Base-by-base conservation (phyloP, 1,284 basidiomycete species). In the Salmacisia buchloeana region DNA sequence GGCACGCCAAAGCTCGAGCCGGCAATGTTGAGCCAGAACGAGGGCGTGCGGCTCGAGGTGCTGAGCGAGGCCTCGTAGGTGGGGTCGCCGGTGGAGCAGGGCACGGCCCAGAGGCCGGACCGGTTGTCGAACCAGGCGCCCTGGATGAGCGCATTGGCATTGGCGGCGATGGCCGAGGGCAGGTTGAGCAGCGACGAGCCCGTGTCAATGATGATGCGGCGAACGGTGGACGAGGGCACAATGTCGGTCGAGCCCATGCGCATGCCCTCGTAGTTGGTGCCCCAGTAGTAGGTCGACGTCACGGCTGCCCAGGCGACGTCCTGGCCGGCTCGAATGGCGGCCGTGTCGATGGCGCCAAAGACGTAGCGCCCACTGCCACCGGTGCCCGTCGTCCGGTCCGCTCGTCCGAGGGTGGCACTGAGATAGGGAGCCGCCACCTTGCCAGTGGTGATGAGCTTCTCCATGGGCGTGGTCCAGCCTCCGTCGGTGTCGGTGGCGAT, bases 301-400 rank as follows among this genome's bases (percentile, higher is more conserved):
- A 64, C 68, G 35, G 56, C 60, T 21, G 67, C 63, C 69, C 69
- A 73, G 39, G 67, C 69, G 46, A 73, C 56, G 25, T 15, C 62
- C 59, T 69, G 38, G 57, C 68, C 69, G 3, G 57, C 52, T 21
- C 67, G 68, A n/a, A 49, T 41, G 35, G 58, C 63, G n/a, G 49
- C 59, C n/a, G 25, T 45, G 63, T 74, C 73, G 39, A 74, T 46
- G 45, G 67, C 67, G 54, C 73, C 73, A 38, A 74, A 70, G 5
- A 63, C 60, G 70, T 73, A 73, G 13, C 65, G 65, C 43, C 73
- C 73, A 61, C 73, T 71, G 23, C 71, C 71, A 39, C 67, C 67
- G 45, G 58, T 63, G 60, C 73, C 73, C 10, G 73, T 74, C 33
- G 64, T 43, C 25, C 73, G 69, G 59, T 74, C 63, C 41, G 71